Evolutionary conservation across 2,329 filamentous ascomycete genomes (phyloP).

Genomic region (Fusarium proliferatum): DNA sequence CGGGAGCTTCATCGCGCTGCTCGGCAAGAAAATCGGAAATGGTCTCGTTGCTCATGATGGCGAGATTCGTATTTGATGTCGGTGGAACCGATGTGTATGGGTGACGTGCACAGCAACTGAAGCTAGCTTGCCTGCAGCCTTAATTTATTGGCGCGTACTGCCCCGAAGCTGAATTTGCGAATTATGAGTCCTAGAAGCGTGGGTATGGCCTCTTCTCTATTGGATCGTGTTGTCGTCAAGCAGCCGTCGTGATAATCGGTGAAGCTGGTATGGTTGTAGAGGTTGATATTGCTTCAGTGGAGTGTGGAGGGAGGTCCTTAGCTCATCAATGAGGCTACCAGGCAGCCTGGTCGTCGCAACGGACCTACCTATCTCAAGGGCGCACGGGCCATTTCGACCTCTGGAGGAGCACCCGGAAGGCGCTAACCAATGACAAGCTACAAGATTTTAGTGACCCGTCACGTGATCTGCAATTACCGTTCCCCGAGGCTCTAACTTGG

Average conservation of each 20-base stretch:
- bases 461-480: constrained; percentile 44
- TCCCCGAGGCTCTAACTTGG: constrained; percentile 40
- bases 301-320: constrained; percentile 37
- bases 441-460: constrained; percentile 38
- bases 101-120: constrained; percentile 38
- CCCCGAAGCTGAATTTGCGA: not conserved
- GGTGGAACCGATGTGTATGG: constrained; percentile 19
- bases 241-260: not conserved
- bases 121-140: constrained; percentile 40
- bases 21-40: constrained; percentile 93
- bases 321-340: constrained; percentile 52
- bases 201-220: not conserved
- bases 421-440: constrained; percentile 28
- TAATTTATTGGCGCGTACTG: constrained; percentile 5
- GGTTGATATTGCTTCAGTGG: constrained; percentile 34
- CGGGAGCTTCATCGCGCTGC: constrained; percentile 87
- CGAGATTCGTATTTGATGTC: constrained; percentile 20
- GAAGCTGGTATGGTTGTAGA: constrained; percentile 12
- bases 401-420: not conserved
- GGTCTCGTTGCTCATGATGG: constrained; percentile 82
- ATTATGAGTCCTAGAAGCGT: not conserved
- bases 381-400: constrained; percentile 38
- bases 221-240: not conserved
- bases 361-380: not conserved
- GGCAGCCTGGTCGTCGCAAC: constrained; percentile 53